Base-by-base conservation (phyloP, 2,329 filamentous ascomycete species). In the Colletotrichum salicis region DNA sequence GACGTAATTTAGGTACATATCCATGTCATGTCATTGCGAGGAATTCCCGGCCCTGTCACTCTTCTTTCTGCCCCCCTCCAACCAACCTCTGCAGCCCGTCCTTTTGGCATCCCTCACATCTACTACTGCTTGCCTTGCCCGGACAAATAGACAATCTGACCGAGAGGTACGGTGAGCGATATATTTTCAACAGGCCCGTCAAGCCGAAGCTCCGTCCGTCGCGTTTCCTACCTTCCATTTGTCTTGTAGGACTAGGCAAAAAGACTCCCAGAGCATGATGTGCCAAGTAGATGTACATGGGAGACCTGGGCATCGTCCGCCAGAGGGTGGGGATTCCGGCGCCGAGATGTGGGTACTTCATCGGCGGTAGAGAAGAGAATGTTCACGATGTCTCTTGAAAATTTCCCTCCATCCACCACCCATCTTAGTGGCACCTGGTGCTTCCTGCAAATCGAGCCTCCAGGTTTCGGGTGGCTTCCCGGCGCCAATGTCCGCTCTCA, bases 311-410 rank as follows among this genome's bases (percentile, higher is more conserved):
- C 6, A 35, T 13, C 51, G 60, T 45, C 59, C 66, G 70, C 65
- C 33, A 57, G 59, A n/a, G 13, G n/a, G 70, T 72, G 70, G 70
- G n/a, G 58, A 66, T n/a, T 1, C 55, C 60, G 60, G 70, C 60
- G 45, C 70, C 65, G 66, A 60, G 22, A 52, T 57, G 69, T 71
- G 69, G 66, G 22, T 54, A 60, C 45, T 35, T 35, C 19, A 52
- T 59, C 48, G 65, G 65, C 54, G 55, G 41, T 48, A 56, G 22
- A 60, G 13, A n/a, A 64, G 24, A 72, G 70, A 72, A 72, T 55
- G 48, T 72, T 72, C 70, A 70, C 70, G 70, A 72, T 70, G 70
- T 31, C 65, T 72, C 70, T 72, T 64, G 61, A 24, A 55, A 19
- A 19, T 64, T 64, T 69, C 59, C 65, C 55, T 19, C 35, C 41